Evolutionary conservation across 2,329 filamentous ascomycete species (phyloP), one percentile per base, ranked within the genome.

Genomic region (Pseudophaeomoniella oleicola): DNA sequence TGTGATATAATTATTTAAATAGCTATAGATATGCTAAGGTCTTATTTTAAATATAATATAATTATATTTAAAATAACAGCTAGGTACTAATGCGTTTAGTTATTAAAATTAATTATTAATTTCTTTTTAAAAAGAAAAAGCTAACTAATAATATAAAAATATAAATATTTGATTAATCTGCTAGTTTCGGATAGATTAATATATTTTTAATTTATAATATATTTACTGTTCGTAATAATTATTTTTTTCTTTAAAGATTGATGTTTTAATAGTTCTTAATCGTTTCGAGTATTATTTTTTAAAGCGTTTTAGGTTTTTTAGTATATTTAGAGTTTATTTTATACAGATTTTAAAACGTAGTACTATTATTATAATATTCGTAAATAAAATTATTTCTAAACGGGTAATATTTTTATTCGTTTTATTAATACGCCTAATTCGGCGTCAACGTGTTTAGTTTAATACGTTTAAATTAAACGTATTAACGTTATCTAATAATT

Each of bases 51-150:
- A 22, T 19, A 14, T 31, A 13, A n/a, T 37, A 16, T 11, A 37
- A 11, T 15, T 39, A 39, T 3, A 27, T 16, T 15, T 37, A 39
- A 30, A 30, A 30, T 11, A 36, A 2, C 4, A 15, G n/a, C 27
- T 35, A 36, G 15, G 30, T 15, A 15, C 27, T 4, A 37, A 14
- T 37, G n/a, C 30, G 16, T 3, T 29, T 10, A 29, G 13, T 13
- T 29, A 29, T 29, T 10, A 29, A 29, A 29, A 30, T 19, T 2
- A 29, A 12, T 13, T 19, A 27, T 37, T 30, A 14, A 27, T n/a
- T 9, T 6, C 14, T 30, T 31, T 15, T 37, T 29, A 29, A 29
- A 29, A 13, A 10, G 10, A n/a, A n/a, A n/a, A n/a, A n/a, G n/a
- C n/a, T n/a, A n/a, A n/a, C n/a, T n/a, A n/a, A n/a, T n/a, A n/a